Conservation (phyloP, 139 green algal species). For the Chlorella sp. region DNA sequence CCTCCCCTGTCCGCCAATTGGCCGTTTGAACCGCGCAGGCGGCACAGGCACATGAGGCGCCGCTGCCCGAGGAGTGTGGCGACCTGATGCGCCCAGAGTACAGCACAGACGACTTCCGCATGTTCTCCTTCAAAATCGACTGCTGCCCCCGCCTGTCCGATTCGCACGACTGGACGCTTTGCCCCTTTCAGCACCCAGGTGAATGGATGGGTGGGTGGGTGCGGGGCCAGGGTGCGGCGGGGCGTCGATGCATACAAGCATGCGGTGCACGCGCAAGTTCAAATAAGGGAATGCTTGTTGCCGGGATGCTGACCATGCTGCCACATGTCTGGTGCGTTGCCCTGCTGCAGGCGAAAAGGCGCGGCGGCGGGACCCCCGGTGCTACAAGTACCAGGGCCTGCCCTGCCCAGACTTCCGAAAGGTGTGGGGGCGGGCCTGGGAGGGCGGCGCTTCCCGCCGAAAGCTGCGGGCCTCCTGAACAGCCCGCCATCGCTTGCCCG, state of each 20-base stretch:
- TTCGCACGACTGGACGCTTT: constrained; percentile 81
- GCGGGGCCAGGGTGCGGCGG: background rate
- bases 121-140: constrained; percentile 58
- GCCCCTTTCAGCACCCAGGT: constrained; percentile 75
- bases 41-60: background rate
- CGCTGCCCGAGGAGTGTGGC: background rate
- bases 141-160: constrained; percentile 32
- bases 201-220: background rate
- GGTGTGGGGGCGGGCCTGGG: constrained; percentile 44
- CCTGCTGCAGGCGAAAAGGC: constrained; percentile 78
- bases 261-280: background rate
- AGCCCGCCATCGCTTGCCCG: too few species aligned
- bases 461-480: background rate
- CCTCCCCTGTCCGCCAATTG: too few species aligned
- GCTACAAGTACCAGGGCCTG: constrained; percentile 70
- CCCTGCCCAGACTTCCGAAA: constrained; percentile 92
- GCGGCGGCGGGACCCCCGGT: constrained; percentile 71
- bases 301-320: background rate
- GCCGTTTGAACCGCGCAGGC: background rate
- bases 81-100: constrained; percentile 6
- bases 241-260: background rate
- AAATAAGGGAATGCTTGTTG: too few species aligned
- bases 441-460: background rate
- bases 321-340: background rate
- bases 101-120: constrained; percentile 55